phyloP scores from a whole-genome alignment of 108 stramenopile genomes.

The Stephanodiscus triporus region DNA sequence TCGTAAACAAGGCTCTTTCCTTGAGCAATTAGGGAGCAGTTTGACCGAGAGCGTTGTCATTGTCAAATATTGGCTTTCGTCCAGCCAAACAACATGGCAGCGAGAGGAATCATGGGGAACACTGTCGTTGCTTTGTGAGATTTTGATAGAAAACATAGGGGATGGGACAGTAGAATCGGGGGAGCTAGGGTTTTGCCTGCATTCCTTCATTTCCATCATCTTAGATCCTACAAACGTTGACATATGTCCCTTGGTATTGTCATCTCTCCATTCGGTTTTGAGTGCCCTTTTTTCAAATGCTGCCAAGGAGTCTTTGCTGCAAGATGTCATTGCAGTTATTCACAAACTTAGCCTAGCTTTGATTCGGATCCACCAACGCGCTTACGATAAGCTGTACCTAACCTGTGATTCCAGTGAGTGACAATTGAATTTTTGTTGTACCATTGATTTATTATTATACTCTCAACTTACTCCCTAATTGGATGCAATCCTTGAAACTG shows the following conservation, averaged over 20 bases:
- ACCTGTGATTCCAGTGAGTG: constrained; percentile 23
- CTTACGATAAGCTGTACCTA: constrained; percentile 15
- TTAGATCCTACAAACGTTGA: constrained; percentile 34
- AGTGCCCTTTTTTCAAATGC: constrained; percentile 36
- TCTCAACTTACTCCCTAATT: neutral
- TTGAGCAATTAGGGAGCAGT: constrained; percentile 56
- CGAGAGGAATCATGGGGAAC: constrained; percentile 45
- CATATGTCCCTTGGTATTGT: constrained; percentile 20
- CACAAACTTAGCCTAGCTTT: constrained; percentile 47
- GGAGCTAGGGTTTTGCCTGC: constrained; percentile 59
- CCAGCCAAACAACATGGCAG: constrained; percentile 30
- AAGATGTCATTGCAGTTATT: constrained; percentile 21
- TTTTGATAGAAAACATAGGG: constrained; percentile 43
- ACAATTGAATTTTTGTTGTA: neutral
- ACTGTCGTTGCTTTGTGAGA: constrained; percentile 46
- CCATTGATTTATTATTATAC: neutral
- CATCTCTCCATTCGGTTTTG: constrained; percentile 31
- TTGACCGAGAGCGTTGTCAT: constrained; percentile 57
- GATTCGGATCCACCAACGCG: constrained; percentile 32
- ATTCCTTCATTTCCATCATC: constrained; percentile 47
- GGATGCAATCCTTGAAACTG: neutral
- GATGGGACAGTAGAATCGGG: constrained; percentile 26
- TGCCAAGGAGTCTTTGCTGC: constrained; percentile 19
- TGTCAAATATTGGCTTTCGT: constrained; percentile 52
- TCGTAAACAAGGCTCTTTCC: constrained; percentile 24